phyloP scores from a whole-genome alignment of 2,329 filamentous ascomycete species.

The Diplocarpon rosae region DNA sequence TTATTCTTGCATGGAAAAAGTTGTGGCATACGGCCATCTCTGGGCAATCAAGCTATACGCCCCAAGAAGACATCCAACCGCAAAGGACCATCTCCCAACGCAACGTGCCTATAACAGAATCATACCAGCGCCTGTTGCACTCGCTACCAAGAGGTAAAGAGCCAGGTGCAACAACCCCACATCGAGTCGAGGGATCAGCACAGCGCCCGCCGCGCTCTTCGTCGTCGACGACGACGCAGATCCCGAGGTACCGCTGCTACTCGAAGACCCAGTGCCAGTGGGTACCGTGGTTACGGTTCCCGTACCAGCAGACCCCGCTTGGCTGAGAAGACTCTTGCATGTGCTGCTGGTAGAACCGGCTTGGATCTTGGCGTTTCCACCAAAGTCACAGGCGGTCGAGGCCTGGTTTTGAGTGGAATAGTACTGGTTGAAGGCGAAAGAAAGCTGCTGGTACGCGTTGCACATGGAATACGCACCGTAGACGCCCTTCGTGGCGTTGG shows the following conservation, averaged over 20 bases:
- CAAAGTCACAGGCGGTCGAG: constrained; percentile 57
- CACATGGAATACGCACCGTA: constrained; percentile 78
- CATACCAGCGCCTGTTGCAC: constrained; percentile 42
- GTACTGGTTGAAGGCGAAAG: constrained; percentile 65
- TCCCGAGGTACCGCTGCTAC: constrained; percentile 3
- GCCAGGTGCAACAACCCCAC: constrained; percentile 36
- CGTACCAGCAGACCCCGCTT: constrained; percentile 51
- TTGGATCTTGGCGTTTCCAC: constrained; percentile 49
- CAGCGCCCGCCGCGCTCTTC: constrained; percentile 29
- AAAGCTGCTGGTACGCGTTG: constrained; percentile 56
- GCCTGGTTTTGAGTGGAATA: constrained; percentile 46
- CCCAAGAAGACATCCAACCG: too few relatives aligned
- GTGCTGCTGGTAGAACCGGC: constrained; percentile 34
- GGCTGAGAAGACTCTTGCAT: constrained; percentile 49
- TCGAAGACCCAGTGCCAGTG: constrained; percentile 28
- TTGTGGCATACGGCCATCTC: too few relatives aligned
- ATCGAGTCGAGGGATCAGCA: constrained; percentile 35
- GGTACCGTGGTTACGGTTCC: constrained; percentile 41
- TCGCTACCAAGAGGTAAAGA: constrained; percentile 37
- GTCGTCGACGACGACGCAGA: constrained; percentile 19
- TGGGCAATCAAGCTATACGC: too few relatives aligned
- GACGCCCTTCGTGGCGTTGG: constrained; percentile 53
- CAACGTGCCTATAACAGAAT: constrained; percentile 36
- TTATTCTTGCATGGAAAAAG: too few relatives aligned
- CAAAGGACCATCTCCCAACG: too few relatives aligned